Percentiles rank a stretch among this genome's conserved stretches.
Evolutionary conservation across 331 rosid species (phyloP).

Genomic region (Pyracantha coccinea): DNA sequence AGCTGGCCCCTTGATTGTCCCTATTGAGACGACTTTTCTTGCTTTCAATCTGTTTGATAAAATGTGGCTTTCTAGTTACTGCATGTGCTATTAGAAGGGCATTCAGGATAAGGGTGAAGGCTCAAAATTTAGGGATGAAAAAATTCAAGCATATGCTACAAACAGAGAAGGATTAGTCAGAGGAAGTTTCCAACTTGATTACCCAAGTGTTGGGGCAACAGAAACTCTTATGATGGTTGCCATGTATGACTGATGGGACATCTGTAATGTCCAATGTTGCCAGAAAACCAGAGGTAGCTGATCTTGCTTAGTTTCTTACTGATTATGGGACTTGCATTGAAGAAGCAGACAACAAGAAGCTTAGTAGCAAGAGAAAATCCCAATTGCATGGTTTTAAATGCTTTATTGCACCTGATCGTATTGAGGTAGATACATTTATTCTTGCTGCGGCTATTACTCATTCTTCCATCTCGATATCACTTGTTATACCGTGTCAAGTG

Average conservation of each 20-base stretch:
- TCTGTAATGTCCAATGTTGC: constrained; percentile 28
- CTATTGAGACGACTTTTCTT: too few relatives aligned
- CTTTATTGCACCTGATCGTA: constrained; percentile 21
- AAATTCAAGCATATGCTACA: constrained; percentile 19
- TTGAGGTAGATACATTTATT: constrained; percentile 30
- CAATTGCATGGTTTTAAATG: constrained; percentile 15
- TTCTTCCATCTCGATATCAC: constrained; percentile 23
- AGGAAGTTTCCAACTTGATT: constrained; percentile 23
- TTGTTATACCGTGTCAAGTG: constrained; percentile 20
- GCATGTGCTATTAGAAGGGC: too few relatives aligned
- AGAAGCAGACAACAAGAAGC: constrained; percentile 23
- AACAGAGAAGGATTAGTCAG: constrained; percentile 26
- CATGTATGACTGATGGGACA: constrained; percentile 21
- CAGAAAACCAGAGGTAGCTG: constrained; percentile 29
- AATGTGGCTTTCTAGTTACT: too few relatives aligned
- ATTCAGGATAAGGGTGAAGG: too few relatives aligned
- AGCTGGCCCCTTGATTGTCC: too few relatives aligned
- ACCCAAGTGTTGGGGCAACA: constrained; percentile 29
- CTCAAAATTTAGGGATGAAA: constrained; percentile 1
- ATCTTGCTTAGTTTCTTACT: constrained; percentile 16
- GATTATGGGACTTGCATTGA: constrained; percentile 17
- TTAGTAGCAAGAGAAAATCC: constrained; percentile 21
- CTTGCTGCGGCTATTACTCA: constrained; percentile 30
- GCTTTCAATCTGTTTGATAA: too few relatives aligned
- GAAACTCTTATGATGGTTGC: constrained; percentile 37